Conservation (phyloP, 2,329 filamentous ascomycete genomes). For the Lasiodiplodia citricola region DNA sequence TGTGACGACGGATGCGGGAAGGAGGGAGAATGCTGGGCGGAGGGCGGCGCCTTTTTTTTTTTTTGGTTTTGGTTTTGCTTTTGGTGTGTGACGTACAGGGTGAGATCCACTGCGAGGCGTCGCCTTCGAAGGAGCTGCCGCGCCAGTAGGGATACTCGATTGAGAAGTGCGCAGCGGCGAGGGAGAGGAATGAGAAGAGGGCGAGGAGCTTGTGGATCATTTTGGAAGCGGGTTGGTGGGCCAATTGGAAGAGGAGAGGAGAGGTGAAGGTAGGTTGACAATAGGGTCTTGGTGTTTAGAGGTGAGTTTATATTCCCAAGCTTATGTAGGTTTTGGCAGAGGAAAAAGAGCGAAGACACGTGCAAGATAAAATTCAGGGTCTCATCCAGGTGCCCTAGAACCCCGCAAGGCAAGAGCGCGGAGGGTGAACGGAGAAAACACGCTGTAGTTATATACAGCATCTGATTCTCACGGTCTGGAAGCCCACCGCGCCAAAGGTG, state of each 20-base stretch:
- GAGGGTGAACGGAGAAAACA: background rate
- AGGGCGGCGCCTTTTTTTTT: too few relatives aligned
- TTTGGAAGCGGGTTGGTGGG: background rate
- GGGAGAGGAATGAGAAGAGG: background rate
- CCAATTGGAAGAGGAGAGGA: background rate
- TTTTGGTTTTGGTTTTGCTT: too few relatives aligned
- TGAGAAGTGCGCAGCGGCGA: slow-evolving; percentile 47
- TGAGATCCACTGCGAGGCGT: slow-evolving; percentile 46
- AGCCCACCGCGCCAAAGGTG: background rate
- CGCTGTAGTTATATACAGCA: background rate
- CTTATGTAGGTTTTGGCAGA: background rate
- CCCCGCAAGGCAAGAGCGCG: background rate
- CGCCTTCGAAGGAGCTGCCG: slow-evolving; percentile 46
- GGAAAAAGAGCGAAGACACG: background rate
- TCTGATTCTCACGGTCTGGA: background rate
- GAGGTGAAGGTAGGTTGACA: background rate
- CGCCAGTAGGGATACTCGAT: slow-evolving; percentile 51
- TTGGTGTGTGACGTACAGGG: slow-evolving; percentile 41
- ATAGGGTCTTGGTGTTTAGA: background rate
- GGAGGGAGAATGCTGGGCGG: background rate
- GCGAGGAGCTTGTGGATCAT: background rate
- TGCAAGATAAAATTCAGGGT: background rate
- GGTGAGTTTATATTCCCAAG: background rate
- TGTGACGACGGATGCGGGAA: background rate
- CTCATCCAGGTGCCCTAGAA: background rate